phyloP scores from a whole-genome alignment of 2,329 filamentous ascomycete species.

The Aspergillus pseudonomiae region DNA sequence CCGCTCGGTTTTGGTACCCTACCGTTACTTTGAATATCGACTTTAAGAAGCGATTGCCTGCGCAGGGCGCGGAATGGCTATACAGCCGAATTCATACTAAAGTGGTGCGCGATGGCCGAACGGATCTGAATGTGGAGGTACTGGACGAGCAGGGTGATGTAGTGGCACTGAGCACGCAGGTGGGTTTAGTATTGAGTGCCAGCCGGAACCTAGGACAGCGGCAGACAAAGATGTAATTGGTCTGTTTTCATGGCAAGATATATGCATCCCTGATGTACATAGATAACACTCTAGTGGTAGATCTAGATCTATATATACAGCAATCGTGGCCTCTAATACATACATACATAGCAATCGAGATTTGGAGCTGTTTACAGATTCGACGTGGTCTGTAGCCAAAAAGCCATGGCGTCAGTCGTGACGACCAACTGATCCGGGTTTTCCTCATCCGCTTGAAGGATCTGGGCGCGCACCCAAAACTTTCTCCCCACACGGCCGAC shows the following conservation, averaged over 20 bases:
- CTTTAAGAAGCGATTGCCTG: constrained; percentile 71
- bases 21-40: constrained; percentile 77
- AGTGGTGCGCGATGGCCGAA: constrained; percentile 68
- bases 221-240: constrained; percentile 30
- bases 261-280: constrained; percentile 8
- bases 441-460: constrained; percentile 41
- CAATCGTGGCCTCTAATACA: background rate
- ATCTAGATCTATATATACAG: background rate
- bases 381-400: constrained; percentile 41
- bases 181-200: constrained; percentile 65
- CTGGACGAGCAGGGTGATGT: constrained; percentile 66
- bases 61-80: constrained; percentile 72
- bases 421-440: constrained; percentile 35
- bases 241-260: constrained; percentile 15
- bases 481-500: constrained; percentile 42
- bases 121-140: constrained; percentile 73
- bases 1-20: constrained; percentile 69
- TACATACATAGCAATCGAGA: background rate
- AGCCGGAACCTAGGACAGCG: constrained; percentile 63
- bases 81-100: constrained; percentile 68
- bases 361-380: constrained; percentile 4
- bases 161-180: constrained; percentile 69
- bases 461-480: constrained; percentile 45
- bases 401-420: constrained; percentile 44
- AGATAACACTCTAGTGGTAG: background rate